A percentile compares a stretch with the other conserved stretches of the same genome.
These are phyloP conservation scores for Jaltomata sinuosa DNA, from an alignment of 257 asterid genomes.

Conservation along the genomic window DNA sequence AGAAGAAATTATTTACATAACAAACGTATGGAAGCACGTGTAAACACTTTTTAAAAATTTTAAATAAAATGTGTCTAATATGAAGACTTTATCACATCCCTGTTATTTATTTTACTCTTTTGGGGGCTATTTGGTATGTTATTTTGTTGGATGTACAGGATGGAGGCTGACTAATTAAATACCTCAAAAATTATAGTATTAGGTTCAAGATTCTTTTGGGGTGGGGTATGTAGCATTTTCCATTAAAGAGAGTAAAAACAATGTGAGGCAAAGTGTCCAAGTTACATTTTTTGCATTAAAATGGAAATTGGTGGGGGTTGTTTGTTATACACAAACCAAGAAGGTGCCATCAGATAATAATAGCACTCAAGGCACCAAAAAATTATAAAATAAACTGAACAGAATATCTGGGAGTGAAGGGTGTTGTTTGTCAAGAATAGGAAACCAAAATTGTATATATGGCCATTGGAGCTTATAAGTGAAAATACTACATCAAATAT, in stretches of 20 bases:
- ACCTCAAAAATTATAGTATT: background rate
- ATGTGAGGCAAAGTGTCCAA: background rate
- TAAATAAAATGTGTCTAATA: too few species aligned
- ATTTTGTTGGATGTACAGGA: background rate
- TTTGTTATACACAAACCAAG: background rate
- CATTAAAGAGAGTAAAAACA: background rate
- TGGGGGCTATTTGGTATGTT: too few species aligned
- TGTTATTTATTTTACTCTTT: background rate
- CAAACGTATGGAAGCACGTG: too few species aligned
- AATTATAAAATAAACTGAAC: background rate
- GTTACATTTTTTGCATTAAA: background rate
- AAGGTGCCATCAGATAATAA: background rate
- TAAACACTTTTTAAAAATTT: too few species aligned
- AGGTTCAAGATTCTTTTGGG: background rate
- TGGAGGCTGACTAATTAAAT: background rate
- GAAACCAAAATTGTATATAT: background rate
- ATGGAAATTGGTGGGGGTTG: conserved; percentile 9
- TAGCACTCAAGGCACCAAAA: background rate
- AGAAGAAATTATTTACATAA: too few species aligned
- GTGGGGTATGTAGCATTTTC: background rate
- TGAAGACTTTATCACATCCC: too few species aligned
- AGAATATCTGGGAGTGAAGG: background rate
- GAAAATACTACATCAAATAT: background rate
- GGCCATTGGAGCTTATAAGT: background rate
- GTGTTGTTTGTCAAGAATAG: conserved; percentile 1